Evolutionary conservation across 2,329 filamentous ascomycete species (phyloP), one percentile per base, ranked within the genome.

Genomic region (Pseudogymnoascus sp.): DNA sequence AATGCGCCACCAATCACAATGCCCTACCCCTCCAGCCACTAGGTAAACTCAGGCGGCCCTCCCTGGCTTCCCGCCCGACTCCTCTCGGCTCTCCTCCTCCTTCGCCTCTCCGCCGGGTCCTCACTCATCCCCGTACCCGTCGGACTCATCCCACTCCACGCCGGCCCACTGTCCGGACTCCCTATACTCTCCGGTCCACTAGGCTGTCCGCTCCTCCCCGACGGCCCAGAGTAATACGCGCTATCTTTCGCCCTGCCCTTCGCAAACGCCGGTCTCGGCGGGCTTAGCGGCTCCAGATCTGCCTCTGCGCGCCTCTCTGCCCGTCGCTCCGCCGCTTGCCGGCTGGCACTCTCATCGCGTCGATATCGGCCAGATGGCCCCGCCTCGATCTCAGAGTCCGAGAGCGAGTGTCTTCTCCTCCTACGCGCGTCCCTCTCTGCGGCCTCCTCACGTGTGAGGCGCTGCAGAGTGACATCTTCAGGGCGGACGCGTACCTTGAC

Each of bases 401-500:
- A 76, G 59, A 82, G 74, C 47, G 72, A 71, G 37, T 75, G 70
- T 58, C 74, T 71, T 24, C 72, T 69, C 8, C 73, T 71, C 47
- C 76, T 75, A 10, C 75, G 71, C 3, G 71, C 61, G 54, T 68
- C 70, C 61, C 69, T 62, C 44, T 72, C 74, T 31, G 76, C 75
- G 2, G 81, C 77, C 69, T 87, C 84, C 64, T 84, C 80, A 26
- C 85, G 83, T 0, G 84, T 85, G 24, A 87, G 73, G 36, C 82
- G 77, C 37, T 84, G 79, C 41, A 87, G 73, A 11, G 84, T 87
- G 62, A 87, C 79, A 64, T 84, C 84, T 66, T 87, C 83, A 65
- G 84, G 81, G 65, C 85, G 80, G 54, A 86, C 76, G 68, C 81
- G 82, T 61, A 86, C 74, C 69, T 83, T 84, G 62, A 86, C 79